Evolutionary conservation across 2,329 filamentous ascomycete genomes (phyloP), one percentile per base, ranked within the genome.

Genomic region (Fusarium sp.): DNA sequence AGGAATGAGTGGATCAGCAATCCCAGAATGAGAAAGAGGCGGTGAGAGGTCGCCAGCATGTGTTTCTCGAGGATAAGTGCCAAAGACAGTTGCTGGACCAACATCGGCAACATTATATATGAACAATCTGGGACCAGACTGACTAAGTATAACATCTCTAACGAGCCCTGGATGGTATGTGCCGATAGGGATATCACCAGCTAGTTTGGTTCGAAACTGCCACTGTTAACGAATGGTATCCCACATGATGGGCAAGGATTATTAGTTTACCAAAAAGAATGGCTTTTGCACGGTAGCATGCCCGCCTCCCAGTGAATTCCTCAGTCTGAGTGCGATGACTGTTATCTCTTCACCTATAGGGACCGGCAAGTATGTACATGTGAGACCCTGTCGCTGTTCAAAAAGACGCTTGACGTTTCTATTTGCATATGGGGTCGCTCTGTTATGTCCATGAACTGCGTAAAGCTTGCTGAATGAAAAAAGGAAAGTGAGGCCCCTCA

Each of bases 381-480:
- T 23, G 1, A 41, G 23, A 6, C 33, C n/a, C n/a, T 45, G 36
- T 7, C 60, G 18, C 2, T 30, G 13, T 12, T n/a, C 15, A 2
- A 53, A 18, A 34, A 65, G n/a, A 6, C 62, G 40, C 2, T 47
- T 18, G 3, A 47, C 59, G 2, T 46, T 53, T 26, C 18, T 30
- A 3, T 15, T 44, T 26, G 53, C 62, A 47, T 34, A 8, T 5
- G 62, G 60, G 1, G 12, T 47, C n/a, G 23, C 4, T 9, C 9
- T 40, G 2, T 45, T 65, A 16, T 65, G 62, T 10, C 36, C 36
- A 20, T 65, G 62, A n/a, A 65, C 28, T 6, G 53, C 60, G 11
- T 65, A 65, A 4, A 65, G 61, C 38, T 64, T 60, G 10, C 62
- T 65, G 7, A 59, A 46, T 2, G 53, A 46, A 54, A 59, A 65